Evolutionary conservation across 192 early-diverging fungal species (phyloP), one percentile per base, ranked within the genome.

Genomic region (Entomortierella parvispora): DNA sequence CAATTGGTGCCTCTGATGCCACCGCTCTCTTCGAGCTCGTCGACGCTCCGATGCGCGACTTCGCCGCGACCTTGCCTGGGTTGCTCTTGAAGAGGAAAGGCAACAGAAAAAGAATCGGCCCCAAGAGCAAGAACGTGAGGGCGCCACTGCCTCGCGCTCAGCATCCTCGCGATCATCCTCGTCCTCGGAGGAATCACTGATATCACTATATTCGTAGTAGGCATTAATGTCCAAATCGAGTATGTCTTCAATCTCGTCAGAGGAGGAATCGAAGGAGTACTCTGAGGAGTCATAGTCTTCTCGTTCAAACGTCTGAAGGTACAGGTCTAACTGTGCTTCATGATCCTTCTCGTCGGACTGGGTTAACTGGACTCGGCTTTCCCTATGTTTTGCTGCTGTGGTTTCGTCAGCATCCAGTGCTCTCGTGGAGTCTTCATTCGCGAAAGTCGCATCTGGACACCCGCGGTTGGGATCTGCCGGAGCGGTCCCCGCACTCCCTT

Each of bases 271-370:
- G 37, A 40, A 40, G 12, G 46, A 62, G 37, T 64, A 77, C 9
- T 68, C 60, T 26, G 65, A 68, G 1, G 74, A 77, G 26, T 77
- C 66, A 47, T 77, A 77, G 17, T 77, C 61, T 45, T 77, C 74
- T 0, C 74, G 52, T 3, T 64, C 31, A 25, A 56, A 58, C 7
- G 42, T 63, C 25, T 77, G 60, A 29, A 22, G 11, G n/a, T 64
- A 55, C 15, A 58, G 17, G 20, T 45, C 40, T 40, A 56, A 40
- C 49, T 34, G 58, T 31, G 3, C 14, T 7, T 45, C 43, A 1
- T 3, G 17, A 8, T 58, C 68, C 47, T 46, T 51, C 2, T 61
- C 0, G 29, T 25, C 44, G 12, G 11, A 3, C 10, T 10, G 22
- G 9, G 23, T 42, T 18, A 18, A 37, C 43, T 46, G 8, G 29